Percentiles rank a stretch among this genome's conserved stretches.
Conservation (phyloP, 148 eudicot genomes). For the Polygonum maritimum region DNA sequence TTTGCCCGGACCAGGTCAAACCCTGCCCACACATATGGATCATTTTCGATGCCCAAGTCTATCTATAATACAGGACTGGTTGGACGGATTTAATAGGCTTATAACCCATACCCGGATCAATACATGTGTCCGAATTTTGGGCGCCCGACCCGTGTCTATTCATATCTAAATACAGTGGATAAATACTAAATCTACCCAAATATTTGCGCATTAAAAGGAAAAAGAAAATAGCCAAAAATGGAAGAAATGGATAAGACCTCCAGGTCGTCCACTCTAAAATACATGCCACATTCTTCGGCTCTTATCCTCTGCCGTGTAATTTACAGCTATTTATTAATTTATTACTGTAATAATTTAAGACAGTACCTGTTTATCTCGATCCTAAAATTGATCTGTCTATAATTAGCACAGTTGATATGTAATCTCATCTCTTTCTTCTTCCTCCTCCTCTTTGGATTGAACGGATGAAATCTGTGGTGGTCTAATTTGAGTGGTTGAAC, state of each 20-base stretch:
- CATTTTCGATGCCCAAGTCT: no score
- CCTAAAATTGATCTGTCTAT: not conserved
- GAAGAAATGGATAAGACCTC: not conserved
- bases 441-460: not conserved
- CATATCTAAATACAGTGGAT: no score
- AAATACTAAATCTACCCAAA: no score
- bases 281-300: constrained; percentile 2
- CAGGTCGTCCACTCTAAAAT: not conserved
- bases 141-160: no score
- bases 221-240: not conserved
- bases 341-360: not conserved
- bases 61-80: no score
- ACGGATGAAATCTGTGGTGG: not conserved
- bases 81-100: no score
- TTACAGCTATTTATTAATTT: not conserved
- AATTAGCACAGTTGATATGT: not conserved
- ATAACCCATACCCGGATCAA: no score
- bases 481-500: not conserved
- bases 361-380: not conserved
- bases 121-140: no score
- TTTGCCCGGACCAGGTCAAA: no score
- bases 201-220: no score
- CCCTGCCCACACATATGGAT: no score
- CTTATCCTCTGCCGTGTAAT: not conserved
- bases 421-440: not conserved